Evolutionary conservation across 2,329 filamentous ascomycete species (phyloP).

Genomic region (Chrysoporthe austroafricana): DNA sequence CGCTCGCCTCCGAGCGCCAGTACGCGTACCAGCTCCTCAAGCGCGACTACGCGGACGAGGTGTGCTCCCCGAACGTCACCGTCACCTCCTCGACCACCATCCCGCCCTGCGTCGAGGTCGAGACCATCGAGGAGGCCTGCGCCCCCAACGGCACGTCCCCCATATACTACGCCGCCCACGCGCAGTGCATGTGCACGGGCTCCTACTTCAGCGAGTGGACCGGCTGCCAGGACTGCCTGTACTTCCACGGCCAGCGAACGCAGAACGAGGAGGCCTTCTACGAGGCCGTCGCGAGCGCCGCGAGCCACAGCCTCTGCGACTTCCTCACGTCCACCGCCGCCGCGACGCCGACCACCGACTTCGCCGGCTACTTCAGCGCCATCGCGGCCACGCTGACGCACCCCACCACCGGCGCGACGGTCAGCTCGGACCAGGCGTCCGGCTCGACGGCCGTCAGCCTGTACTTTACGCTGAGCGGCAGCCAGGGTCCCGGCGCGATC

Average conservation of each 20-base stretch:
- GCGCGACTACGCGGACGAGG: constrained; percentile 31
- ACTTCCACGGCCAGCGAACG: constrained; percentile 45
- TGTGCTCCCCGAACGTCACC: constrained; percentile 32
- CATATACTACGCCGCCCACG: constrained; percentile 36
- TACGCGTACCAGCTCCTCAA: constrained; percentile 13
- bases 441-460: constrained; percentile 45
- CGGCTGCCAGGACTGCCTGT: constrained; percentile 47
- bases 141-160: constrained; percentile 39
- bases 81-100: constrained; percentile 17
- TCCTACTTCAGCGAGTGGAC: constrained; percentile 49
- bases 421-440: constrained; percentile 39
- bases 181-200: constrained; percentile 47
- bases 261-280: constrained; percentile 41
- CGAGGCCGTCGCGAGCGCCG: constrained; percentile 40
- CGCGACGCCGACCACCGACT: constrained; percentile 41
- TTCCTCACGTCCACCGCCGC: constrained; percentile 29
- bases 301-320: constrained; percentile 39
- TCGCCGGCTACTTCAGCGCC: constrained; percentile 40
- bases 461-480: constrained; percentile 46
- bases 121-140: constrained; percentile 40
- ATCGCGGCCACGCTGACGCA: constrained; percentile 34
- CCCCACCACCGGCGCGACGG: constrained; percentile 39
- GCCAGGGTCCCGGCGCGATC: constrained; percentile 46
- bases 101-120: constrained; percentile 40
- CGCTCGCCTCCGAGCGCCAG: constrained; percentile 2